Percentiles rank a stretch among this genome's conserved stretches.
These are phyloP conservation scores for Decorospora gaudefroyi DNA, from an alignment of 2,329 filamentous ascomycete species.

Conservation along the genomic window DNA sequence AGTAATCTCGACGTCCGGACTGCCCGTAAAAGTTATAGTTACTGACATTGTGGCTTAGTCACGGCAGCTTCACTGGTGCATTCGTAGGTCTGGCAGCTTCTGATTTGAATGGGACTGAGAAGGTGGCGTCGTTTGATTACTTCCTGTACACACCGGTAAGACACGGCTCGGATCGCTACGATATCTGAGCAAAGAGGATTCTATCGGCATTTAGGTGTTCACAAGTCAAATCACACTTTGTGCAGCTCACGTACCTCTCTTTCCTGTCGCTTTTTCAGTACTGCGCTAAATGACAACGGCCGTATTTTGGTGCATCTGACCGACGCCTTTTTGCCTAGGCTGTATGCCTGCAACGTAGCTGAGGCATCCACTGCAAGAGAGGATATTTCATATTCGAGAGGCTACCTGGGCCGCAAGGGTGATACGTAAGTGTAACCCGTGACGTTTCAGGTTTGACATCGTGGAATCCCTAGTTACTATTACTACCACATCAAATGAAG, in stretches of 20 bases:
- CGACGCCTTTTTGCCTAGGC: not conserved
- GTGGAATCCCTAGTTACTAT: not conserved
- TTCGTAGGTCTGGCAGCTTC: slow-evolving; percentile 45
- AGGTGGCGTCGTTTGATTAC: slow-evolving; percentile 39
- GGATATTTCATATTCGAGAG: slow-evolving; percentile 10
- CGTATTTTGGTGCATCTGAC: slow-evolving; percentile 4
- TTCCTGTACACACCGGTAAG: slow-evolving; percentile 39
- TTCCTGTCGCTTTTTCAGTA: too few species aligned
- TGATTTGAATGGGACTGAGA: slow-evolving; percentile 39
- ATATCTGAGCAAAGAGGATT: slow-evolving; percentile 14
- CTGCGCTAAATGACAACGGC: too few species aligned
- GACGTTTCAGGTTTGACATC: slow-evolving; percentile 10
- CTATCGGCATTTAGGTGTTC: not conserved
- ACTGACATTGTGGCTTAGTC: slow-evolving; percentile 25
- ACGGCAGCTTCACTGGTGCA: slow-evolving; percentile 67
- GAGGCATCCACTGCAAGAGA: slow-evolving; percentile 26
- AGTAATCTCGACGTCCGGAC: not conserved
- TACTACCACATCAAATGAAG: too few species aligned
- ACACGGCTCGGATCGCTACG: slow-evolving; percentile 41
- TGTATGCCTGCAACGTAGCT: slow-evolving; percentile 13
- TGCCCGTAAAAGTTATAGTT: not conserved
- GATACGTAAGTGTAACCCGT: slow-evolving; percentile 12
- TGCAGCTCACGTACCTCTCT: too few species aligned
- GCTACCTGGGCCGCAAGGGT: slow-evolving; percentile 1
- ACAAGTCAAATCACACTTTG: too few species aligned